Conservation (phyloP, 75 land plant genomes). For the Chamaecyparis obtusa region DNA sequence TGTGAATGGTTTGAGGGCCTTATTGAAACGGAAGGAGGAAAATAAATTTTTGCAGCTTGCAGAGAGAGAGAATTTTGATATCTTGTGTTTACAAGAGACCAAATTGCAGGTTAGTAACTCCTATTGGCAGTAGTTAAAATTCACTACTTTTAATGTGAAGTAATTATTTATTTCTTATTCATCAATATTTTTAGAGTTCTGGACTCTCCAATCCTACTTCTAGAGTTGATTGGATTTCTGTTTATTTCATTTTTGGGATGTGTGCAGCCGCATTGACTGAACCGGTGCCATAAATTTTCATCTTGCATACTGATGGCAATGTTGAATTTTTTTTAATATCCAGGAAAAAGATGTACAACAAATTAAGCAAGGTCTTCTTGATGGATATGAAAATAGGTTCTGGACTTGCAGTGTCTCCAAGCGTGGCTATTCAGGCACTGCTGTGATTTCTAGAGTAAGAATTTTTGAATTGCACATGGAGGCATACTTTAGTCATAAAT, state of each 20-base stretch:
- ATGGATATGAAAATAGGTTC: conserved; percentile 66
- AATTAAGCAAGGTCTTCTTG: conserved; percentile 49
- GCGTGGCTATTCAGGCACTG: conserved; percentile 95
- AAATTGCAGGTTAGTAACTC: conserved; percentile 67
- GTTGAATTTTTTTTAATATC: conserved; percentile 2
- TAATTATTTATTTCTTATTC: background rate
- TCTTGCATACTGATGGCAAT: background rate
- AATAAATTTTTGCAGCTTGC: conserved; percentile 56
- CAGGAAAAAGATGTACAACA: conserved; percentile 84
- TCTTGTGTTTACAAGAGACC: conserved; percentile 91
- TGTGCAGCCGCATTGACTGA: background rate
- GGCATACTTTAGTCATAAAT: background rate
- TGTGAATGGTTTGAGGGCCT: conserved; percentile 91
- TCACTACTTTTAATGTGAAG: background rate
- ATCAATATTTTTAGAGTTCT: background rate
- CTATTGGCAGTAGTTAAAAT: background rate
- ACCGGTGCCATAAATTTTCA: background rate
- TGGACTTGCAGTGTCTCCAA: conserved; percentile 93
- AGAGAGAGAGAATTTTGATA: conserved; percentile 78
- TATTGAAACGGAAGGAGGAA: conserved; percentile 52
- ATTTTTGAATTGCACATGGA: background rate
- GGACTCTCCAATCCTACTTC: background rate
- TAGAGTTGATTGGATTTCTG: background rate
- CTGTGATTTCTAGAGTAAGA: conserved; percentile 83
- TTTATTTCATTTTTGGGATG: background rate